These are phyloP conservation scores for Paramecium sexaurelia DNA, from an alignment of 73 alveolate genomes.

Conservation along the genomic window DNA sequence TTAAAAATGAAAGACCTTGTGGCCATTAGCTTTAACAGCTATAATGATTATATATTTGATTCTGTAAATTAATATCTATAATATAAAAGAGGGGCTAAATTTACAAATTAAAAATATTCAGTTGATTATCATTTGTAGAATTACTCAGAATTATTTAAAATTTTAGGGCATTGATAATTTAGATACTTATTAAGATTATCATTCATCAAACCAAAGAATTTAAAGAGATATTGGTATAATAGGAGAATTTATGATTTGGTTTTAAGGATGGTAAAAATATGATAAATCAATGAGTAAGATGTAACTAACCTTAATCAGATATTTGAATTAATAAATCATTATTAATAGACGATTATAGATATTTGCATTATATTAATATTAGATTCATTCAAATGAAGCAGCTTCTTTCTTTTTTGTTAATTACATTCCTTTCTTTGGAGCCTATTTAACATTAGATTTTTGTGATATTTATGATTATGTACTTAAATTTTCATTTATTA, in stretches of 20 bases:
- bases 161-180: slow-evolving; percentile 64
- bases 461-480: not conserved
- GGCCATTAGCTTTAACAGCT: too few species aligned
- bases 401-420: slow-evolving; percentile 32
- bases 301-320: slow-evolving; percentile 59
- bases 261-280: slow-evolving; percentile 64
- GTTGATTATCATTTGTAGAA: slow-evolving; percentile 61
- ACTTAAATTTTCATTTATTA: not conserved
- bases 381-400: slow-evolving; percentile 5
- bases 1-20: too few species aligned
- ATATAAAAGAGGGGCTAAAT: not conserved
- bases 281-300: slow-evolving; percentile 58
- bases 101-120: not conserved
- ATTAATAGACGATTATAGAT: not conserved
- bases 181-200: slow-evolving; percentile 61
- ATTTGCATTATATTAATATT: not conserved
- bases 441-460: not conserved
- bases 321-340: slow-evolving; percentile 34
- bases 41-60: too few species aligned
- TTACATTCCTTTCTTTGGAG: slow-evolving; percentile 48
- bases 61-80: too few species aligned
- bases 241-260: slow-evolving; percentile 64
- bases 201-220: slow-evolving; percentile 6
- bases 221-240: slow-evolving; percentile 57
- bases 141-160: not conserved